These are phyloP conservation scores for Neurospora tetraspora DNA, from an alignment of 495 filamentous ascomycete genomes.

Conservation along the genomic window DNA sequence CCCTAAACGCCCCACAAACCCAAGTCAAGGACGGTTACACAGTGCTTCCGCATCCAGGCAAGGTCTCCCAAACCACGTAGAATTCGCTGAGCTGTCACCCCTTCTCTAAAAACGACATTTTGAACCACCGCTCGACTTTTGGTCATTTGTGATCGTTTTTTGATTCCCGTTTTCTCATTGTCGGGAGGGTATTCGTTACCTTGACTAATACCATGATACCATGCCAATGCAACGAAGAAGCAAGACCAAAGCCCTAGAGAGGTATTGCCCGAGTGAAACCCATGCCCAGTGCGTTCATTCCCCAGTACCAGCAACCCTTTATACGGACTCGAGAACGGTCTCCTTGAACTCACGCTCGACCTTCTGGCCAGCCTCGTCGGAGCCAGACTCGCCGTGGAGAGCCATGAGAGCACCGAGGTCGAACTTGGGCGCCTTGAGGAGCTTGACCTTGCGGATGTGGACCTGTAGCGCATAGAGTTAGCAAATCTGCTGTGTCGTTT, in stretches of 20 bases:
- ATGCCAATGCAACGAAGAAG: constrained; percentile 48
- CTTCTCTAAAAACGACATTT: constrained; percentile 1
- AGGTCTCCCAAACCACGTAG: constrained; percentile 1
- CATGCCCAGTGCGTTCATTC: constrained; percentile 32
- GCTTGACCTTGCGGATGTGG: constrained; percentile 99
- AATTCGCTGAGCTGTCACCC: constrained; percentile 1
- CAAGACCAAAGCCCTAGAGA: constrained; percentile 36
- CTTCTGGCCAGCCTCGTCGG: constrained; percentile 96
- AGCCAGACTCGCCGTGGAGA: constrained; percentile 92
- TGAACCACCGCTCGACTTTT: constrained; percentile 13
- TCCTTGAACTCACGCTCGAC: constrained; percentile 99
- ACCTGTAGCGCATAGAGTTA: constrained; percentile 48
- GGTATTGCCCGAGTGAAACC: constrained; percentile 43
- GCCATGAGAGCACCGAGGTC: constrained; percentile 90
- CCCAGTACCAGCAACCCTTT: constrained; percentile 41
- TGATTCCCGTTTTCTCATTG: constrained; percentile 26
- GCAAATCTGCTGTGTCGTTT: neutral
- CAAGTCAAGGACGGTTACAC: neutral
- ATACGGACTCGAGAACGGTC: constrained; percentile 84
- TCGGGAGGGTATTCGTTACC: constrained; percentile 32
- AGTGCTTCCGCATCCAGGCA: neutral
- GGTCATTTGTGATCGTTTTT: constrained; percentile 25
- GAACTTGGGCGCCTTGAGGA: constrained; percentile 96
- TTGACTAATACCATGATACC: constrained; percentile 39
- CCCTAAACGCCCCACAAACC: neutral